phyloP scores from a whole-genome alignment of 495 filamentous ascomycete genomes.

The Daldinia caldariorum region DNA sequence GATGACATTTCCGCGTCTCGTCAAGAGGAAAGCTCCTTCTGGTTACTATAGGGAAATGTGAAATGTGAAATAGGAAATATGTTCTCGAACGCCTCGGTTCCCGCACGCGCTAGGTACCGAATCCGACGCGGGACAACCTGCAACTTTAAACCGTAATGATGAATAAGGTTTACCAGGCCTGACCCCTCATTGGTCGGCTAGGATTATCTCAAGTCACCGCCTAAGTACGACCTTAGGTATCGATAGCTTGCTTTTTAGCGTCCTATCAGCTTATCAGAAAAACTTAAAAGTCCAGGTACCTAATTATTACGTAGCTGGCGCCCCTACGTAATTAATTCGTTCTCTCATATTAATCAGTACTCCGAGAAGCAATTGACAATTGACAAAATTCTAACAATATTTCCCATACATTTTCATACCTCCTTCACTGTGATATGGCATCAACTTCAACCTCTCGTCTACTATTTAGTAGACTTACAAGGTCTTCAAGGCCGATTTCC shows the following conservation, averaged over 20 bases:
- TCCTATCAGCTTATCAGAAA: conserved; percentile 3
- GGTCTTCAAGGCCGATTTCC: conserved; percentile 13
- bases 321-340: neutral
- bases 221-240: neutral
- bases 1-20: neutral
- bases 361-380: neutral
- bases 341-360: neutral
- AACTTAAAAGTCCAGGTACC: neutral
- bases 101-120: too few relatives aligned
- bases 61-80: neutral
- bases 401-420: neutral
- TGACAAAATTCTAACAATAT: neutral
- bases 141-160: too few relatives aligned
- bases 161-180: too few relatives aligned
- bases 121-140: too few relatives aligned
- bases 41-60: neutral
- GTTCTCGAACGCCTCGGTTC: neutral
- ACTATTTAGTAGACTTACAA: conserved; percentile 11
- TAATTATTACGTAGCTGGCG: conserved; percentile 2
- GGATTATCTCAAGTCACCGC: conserved; percentile 27
- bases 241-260: neutral
- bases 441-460: conserved; percentile 20
- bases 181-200: conserved; percentile 22
- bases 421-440: conserved; percentile 21
- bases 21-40: neutral